Percentiles rank a stretch among this genome's conserved stretches.
These are phyloP conservation scores for Miscanthus lutarioriparius DNA, from an alignment of 176 grass and related monocot genomes.

Conservation along the genomic window DNA sequence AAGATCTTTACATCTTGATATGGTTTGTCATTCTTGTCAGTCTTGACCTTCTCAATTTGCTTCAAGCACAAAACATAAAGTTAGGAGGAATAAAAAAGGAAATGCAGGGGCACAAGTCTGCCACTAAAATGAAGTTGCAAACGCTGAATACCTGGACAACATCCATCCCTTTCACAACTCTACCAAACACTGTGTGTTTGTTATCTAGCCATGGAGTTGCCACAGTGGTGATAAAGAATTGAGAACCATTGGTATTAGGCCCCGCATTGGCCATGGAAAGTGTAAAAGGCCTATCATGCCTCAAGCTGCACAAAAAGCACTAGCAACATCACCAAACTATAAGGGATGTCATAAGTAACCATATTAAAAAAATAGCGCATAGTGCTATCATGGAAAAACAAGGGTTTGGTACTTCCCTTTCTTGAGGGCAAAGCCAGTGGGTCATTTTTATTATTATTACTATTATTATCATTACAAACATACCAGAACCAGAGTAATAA, in stretches of 20 bases:
- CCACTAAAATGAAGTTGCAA: constrained; percentile 12
- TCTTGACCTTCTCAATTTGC: constrained; percentile 96
- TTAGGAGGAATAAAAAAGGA: constrained; percentile 22
- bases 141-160: constrained; percentile 79
- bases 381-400: not conserved
- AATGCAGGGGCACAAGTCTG: not conserved
- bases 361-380: not conserved
- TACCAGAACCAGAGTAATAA: not conserved
- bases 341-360: not conserved
- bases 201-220: constrained; percentile 98
- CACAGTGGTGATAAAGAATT: constrained; percentile 98
- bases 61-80: constrained; percentile 37
- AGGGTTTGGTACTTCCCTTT: not conserved
- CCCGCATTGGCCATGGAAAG: constrained; percentile 99
- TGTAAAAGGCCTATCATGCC: constrained; percentile 96
- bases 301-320: constrained; percentile 66
- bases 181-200: constrained; percentile 96
- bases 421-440: not conserved
- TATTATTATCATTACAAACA: not conserved
- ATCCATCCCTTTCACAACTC: constrained; percentile 99
- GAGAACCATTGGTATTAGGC: constrained; percentile 94
- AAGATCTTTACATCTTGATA: constrained; percentile 98
- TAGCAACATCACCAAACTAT: not conserved
- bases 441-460: not conserved
- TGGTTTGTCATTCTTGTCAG: constrained; percentile 95